These are phyloP conservation scores for Penicillium sclerotiorum DNA, from an alignment of 2,329 filamentous ascomycete species.

Conservation along the genomic window DNA sequence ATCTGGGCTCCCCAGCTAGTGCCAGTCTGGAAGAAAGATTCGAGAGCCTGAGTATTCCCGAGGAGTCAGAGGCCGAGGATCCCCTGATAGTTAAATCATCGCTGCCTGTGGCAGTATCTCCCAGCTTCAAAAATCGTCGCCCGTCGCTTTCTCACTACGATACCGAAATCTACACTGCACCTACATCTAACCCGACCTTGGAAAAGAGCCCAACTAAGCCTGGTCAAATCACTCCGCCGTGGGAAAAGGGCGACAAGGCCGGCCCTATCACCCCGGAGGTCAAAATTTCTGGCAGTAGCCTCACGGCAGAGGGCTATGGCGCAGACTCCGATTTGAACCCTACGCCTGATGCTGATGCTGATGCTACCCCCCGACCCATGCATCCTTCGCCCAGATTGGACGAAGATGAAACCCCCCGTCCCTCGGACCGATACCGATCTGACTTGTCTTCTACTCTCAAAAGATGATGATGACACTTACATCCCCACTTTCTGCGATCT, in stretches of 20 bases:
- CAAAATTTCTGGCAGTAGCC: conserved; percentile 9
- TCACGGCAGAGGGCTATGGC: conserved; percentile 12
- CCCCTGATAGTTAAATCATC: conserved; percentile 23
- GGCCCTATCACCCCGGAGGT: conserved; percentile 26
- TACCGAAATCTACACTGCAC: conserved; percentile 23
- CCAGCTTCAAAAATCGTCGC: conserved; percentile 5
- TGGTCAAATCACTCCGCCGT: conserved; percentile 37
- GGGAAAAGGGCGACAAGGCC: conserved; percentile 10
- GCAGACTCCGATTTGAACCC: conserved; percentile 24
- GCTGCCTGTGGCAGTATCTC: conserved; percentile 17
- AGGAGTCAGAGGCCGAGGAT: conserved; percentile 39
- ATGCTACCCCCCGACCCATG: conserved; percentile 37
- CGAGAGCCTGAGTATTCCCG: conserved; percentile 37
- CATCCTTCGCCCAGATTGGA: conserved; percentile 33
- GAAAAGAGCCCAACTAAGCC: conserved; percentile 7
- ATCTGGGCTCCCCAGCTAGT: conserved; percentile 25
- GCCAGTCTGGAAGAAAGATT: conserved; percentile 35
- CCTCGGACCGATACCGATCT: conserved; percentile 25
- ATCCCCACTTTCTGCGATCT: conserved; percentile 6
- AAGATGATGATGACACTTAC: conserved; percentile 1
- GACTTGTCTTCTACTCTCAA: conserved; percentile 5
- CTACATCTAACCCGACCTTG: not conserved
- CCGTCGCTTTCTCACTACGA: conserved; percentile 21
- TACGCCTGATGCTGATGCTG: conserved; percentile 34
- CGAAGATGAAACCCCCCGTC: conserved; percentile 30